phyloP scores from a whole-genome alignment of 2,329 filamentous ascomycete genomes.

The Ilyonectria destructans region DNA sequence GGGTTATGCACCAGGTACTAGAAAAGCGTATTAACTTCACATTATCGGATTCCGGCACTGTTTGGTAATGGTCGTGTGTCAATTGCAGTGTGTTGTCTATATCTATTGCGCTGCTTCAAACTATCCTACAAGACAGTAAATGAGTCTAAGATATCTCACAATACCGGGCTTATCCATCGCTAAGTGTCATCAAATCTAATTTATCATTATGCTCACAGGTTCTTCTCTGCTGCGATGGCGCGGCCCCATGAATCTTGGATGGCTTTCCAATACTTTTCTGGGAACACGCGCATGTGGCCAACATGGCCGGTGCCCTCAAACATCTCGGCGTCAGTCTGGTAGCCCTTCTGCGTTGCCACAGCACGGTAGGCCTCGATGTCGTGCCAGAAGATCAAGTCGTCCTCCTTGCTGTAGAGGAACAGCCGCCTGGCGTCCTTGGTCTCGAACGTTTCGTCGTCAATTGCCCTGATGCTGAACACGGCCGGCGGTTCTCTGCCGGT shows the following conservation, averaged over 20 bases:
- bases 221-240: constrained; percentile 8
- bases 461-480: constrained; percentile 55
- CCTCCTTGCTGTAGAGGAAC: constrained; percentile 73
- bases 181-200: not conserved
- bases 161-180: not conserved
- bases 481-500: constrained; percentile 60
- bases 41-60: not conserved
- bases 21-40: not conserved
- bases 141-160: not conserved
- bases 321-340: constrained; percentile 63
- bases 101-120: not conserved
- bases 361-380: constrained; percentile 72
- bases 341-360: constrained; percentile 65
- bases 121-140: not conserved
- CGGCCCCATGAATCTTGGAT: constrained; percentile 53
- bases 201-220: constrained; percentile 23
- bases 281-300: constrained; percentile 72
- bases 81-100: not conserved
- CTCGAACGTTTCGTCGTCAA: constrained; percentile 57
- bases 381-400: constrained; percentile 69
- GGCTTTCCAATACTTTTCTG: constrained; percentile 71
- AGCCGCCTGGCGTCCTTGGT: constrained; percentile 61
- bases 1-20: not conserved
- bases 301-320: constrained; percentile 75
- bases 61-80: not conserved